phyloP scores from a whole-genome alignment of 2,329 filamentous ascomycete species.

The Fusarium sp. region DNA sequence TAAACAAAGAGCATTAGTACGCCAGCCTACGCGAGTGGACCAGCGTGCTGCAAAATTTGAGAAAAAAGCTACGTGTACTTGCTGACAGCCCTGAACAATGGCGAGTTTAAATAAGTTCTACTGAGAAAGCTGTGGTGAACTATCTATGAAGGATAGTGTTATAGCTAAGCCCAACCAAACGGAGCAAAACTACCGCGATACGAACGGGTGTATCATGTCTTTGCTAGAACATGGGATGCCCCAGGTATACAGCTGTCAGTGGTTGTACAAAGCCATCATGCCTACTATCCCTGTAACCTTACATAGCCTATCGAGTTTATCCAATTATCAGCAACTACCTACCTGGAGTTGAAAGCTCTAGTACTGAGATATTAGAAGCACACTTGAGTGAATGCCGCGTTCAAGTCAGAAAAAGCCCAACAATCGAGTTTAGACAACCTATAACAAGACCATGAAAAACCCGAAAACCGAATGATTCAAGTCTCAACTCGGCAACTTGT shows the following conservation, averaged over 20 bases:
- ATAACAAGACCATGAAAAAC: neutral
- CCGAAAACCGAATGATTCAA: slow-evolving; percentile 24
- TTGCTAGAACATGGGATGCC: neutral
- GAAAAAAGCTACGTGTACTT: too few relatives aligned
- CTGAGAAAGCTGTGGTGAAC: neutral
- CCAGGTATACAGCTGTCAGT: slow-evolving; percentile 4
- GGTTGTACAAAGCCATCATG: slow-evolving; percentile 20
- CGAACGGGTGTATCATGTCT: slow-evolving; percentile 6
- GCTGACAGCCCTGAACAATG: too few relatives aligned
- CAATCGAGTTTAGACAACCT: slow-evolving; percentile 6
- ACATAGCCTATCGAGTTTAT: slow-evolving; percentile 16
- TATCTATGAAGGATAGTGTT: neutral
- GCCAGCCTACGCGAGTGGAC: neutral
- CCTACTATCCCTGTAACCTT: slow-evolving; percentile 4
- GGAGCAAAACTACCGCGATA: slow-evolving; percentile 17
- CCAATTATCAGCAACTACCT: slow-evolving; percentile 24
- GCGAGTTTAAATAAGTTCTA: neutral
- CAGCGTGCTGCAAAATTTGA: too few relatives aligned
- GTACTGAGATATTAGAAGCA: neutral
- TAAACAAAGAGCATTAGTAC: neutral
- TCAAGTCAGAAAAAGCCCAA: neutral
- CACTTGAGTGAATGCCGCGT: slow-evolving; percentile 20
- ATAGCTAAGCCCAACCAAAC: neutral
- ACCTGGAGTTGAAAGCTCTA: neutral
- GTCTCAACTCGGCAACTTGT: slow-evolving; percentile 31